Conservation (phyloP, 352 stramenopile genomes). For the Thalassiosira exigua region DNA sequence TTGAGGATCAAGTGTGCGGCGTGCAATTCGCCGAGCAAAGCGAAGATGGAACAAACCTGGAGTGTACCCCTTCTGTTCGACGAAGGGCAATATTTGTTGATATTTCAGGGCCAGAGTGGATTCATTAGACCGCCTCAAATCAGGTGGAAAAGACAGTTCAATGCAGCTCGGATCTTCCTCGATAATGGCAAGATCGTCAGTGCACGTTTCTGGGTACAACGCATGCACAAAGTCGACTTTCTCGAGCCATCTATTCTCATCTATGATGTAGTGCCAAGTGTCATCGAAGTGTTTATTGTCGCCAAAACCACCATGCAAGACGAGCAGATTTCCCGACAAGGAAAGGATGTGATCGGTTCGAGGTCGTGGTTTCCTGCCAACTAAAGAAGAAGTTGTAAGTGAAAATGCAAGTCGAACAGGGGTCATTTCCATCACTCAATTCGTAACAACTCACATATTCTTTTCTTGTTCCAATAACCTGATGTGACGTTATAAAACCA, state of each 20-base stretch:
- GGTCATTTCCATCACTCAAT: too few species aligned
- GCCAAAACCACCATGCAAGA: slow-evolving; percentile 92
- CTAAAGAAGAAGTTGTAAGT: slow-evolving; percentile 14
- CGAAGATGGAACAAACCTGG: too few species aligned
- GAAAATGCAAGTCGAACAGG: not conserved
- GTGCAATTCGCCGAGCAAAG: too few species aligned
- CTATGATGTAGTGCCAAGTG: slow-evolving; percentile 96
- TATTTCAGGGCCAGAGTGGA: slow-evolving; percentile 56
- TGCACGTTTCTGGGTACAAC: slow-evolving; percentile 90
- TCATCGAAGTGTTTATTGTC: slow-evolving; percentile 94
- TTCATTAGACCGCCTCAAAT: slow-evolving; percentile 69
- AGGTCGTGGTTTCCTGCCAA: slow-evolving; percentile 70
- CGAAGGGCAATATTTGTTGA: slow-evolving; percentile 71
- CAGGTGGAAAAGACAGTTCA: slow-evolving; percentile 82
- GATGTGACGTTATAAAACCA: slow-evolving; percentile 93
- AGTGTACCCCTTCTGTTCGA: slow-evolving; percentile 72
- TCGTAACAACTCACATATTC: slow-evolving; percentile 67
- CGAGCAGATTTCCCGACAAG: slow-evolving; percentile 84
- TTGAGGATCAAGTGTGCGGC: too few species aligned
- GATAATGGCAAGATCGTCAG: slow-evolving; percentile 87
- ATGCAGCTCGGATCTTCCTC: slow-evolving; percentile 67
- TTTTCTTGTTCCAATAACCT: slow-evolving; percentile 86
- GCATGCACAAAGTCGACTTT: slow-evolving; percentile 91
- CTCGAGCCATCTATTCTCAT: slow-evolving; percentile 89
- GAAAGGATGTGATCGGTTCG: slow-evolving; percentile 89